Evolutionary conservation across 495 filamentous ascomycete species (phyloP), one percentile per base, ranked within the genome.

Genomic region (Hyphodiscus hymeniophilus): DNA sequence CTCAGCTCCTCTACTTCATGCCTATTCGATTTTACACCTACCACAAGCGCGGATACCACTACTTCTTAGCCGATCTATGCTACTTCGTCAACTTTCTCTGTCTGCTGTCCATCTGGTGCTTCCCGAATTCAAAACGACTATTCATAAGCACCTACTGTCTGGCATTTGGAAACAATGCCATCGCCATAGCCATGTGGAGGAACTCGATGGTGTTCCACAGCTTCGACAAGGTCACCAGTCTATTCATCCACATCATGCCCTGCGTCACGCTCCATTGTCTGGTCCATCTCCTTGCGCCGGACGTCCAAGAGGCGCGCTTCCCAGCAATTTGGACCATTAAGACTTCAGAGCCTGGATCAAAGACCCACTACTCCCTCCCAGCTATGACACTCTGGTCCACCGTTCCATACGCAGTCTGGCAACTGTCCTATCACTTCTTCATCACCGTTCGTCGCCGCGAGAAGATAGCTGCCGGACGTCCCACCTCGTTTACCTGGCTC

Each of bases 241-340:
- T 97, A 22, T 97, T 98, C 69, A 95, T 98, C 54, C 92, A 98
- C 66, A 95, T 98, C 56, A 97, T 97, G 90, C 92, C 92, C 3
- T 92, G 89, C 39, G 89, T 86, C 7, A 83, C 89, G 18, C 72
- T 96, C 36, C 92, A 98, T 66, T 94, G 88, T 60, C 70, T 97
- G 21, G 85, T 94, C 32, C 92, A 98, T 60, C 71, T 96, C 38
- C 72, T 89, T 17, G 62, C 82, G 3, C 67, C 76, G 11, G 76
- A 76, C 7, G 63, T 72, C 30, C 81, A 90, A 59, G 66, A 77
- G 45, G 60, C 70, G 30, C 76, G 82, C n/a, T 96, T 94, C 65
- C 90, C 91, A 1, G 89, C 89, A 10, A 77, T 96, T 52, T 86
- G 85, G 68, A 73, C 76, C 28, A 85, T 98, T 69, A 87, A 84